These are phyloP conservation scores for Phytophthora macrochlamydospora DNA, from an alignment of 352 stramenopile genomes.

Conservation along the genomic window DNA sequence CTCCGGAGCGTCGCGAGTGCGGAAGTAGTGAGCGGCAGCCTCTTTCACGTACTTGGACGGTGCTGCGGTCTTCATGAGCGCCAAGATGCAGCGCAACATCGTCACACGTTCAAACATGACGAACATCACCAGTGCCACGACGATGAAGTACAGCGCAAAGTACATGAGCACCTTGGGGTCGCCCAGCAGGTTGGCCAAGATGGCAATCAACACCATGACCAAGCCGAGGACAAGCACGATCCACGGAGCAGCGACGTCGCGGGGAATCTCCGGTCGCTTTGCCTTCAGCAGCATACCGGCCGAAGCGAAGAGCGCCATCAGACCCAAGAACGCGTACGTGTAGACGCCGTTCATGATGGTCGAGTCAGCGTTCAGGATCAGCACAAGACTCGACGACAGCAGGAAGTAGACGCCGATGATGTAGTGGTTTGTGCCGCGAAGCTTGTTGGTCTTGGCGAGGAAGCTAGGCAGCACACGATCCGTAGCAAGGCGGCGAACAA, in stretches of 20 bases:
- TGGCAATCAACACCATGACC: constrained; percentile 46
- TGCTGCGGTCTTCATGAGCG: constrained; percentile 40
- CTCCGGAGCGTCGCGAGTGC: constrained; percentile 7
- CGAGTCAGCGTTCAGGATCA: constrained; percentile 69
- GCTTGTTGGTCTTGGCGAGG: constrained; percentile 50
- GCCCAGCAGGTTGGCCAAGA: constrained; percentile 52
- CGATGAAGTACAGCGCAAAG: constrained; percentile 59
- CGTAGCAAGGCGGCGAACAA: constrained; percentile 73
- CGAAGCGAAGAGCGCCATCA: constrained; percentile 83
- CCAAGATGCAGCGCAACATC: constrained; percentile 33
- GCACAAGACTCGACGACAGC: constrained; percentile 61
- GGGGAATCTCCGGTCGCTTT: constrained; percentile 75
- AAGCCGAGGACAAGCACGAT: constrained; percentile 26
- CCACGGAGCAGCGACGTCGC: constrained; percentile 66
- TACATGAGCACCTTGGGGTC: constrained; percentile 54
- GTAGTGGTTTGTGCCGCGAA: constrained; percentile 72
- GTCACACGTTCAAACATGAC: constrained; percentile 37
- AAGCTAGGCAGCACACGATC: constrained; percentile 65
- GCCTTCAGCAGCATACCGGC: constrained; percentile 85
- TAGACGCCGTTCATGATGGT: constrained; percentile 79
- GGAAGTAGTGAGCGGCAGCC: constrained; percentile 41
- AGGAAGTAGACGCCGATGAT: constrained; percentile 74
- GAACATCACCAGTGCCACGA: constrained; percentile 44
- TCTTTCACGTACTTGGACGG: constrained; percentile 35
- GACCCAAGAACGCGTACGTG: constrained; percentile 80